A percentile compares a stretch with the other conserved stretches of the same genome.
These are phyloP conservation scores for Chrysoporthe deuterocubensis DNA, from an alignment of 2,329 filamentous ascomycete species.

Conservation along the genomic window DNA sequence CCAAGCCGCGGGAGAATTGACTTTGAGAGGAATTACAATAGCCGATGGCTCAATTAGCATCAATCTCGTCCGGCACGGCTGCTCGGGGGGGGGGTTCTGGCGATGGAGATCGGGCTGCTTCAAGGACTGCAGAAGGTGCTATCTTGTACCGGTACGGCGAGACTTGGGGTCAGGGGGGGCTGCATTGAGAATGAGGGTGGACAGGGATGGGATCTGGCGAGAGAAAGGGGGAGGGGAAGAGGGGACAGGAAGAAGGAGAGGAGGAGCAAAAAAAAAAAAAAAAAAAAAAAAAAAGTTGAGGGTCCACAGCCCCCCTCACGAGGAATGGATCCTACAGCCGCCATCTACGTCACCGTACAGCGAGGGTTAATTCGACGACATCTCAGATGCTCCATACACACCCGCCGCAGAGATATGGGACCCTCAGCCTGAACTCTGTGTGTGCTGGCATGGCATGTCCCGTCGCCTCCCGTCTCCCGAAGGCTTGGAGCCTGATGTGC, in stretches of 20 bases:
- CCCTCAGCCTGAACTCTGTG: not conserved
- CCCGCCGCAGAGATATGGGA: slow-evolving; percentile 21
- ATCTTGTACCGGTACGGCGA: not conserved
- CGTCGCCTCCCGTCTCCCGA: not conserved
- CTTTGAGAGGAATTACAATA: not conserved
- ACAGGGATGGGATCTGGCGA: not conserved
- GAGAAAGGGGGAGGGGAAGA: no score
- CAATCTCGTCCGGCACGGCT: not conserved
- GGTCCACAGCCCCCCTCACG: not conserved
- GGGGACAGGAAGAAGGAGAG: no score
- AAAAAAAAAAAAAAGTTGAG: not conserved
- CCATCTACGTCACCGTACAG: slow-evolving; percentile 26
- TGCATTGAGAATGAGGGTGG: not conserved
- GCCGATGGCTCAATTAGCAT: slow-evolving; percentile 5
- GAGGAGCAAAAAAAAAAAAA: not conserved
- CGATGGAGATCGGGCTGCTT: not conserved
- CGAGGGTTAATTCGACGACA: slow-evolving; percentile 29
- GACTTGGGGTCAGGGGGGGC: not conserved
- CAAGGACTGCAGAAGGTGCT: not conserved
- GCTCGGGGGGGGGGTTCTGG: not conserved
- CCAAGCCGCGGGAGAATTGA: slow-evolving; percentile 7
- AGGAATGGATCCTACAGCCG: slow-evolving; percentile 3
- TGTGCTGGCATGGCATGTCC: not conserved
- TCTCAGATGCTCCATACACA: slow-evolving; percentile 13
- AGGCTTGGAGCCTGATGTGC: no score